A percentile compares a stretch with the other conserved stretches of the same genome.
Evolutionary conservation across 2,329 filamentous ascomycete species (phyloP).

Genomic region (Colletotrichum tabaci): DNA sequence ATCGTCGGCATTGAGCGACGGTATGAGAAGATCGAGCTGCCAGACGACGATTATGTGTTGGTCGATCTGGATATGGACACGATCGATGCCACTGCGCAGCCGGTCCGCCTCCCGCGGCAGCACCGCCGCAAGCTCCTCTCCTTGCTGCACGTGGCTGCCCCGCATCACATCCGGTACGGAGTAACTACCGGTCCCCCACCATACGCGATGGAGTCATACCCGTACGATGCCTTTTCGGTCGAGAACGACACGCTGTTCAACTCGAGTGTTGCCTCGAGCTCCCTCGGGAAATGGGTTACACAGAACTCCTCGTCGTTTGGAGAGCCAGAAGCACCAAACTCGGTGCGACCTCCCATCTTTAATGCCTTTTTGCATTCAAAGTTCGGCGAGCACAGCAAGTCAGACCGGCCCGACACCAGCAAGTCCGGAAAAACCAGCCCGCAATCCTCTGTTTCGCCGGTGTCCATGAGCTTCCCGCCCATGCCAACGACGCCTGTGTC

Average conservation of each 20-base stretch:
- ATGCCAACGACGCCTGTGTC: constrained; percentile 85
- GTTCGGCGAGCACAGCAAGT: constrained; percentile 71
- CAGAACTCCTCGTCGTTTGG: constrained; percentile 93
- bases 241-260: constrained; percentile 88
- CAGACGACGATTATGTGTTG: constrained; percentile 95
- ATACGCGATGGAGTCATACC: constrained; percentile 94
- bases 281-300: constrained; percentile 87
- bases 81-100: constrained; percentile 86
- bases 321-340: constrained; percentile 69
- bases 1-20: constrained; percentile 96
- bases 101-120: constrained; percentile 86
- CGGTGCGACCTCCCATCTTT: constrained; percentile 79
- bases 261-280: constrained; percentile 77
- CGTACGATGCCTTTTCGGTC: constrained; percentile 89
- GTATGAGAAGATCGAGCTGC: constrained; percentile 88
- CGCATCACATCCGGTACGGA: constrained; percentile 88
- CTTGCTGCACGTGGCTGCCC: constrained; percentile 89
- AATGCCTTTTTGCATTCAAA: constrained; percentile 90
- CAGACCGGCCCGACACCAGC: constrained; percentile 85
- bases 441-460: constrained; percentile 79
- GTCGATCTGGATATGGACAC: constrained; percentile 94
- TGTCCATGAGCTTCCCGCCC: constrained; percentile 83
- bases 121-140: constrained; percentile 91
- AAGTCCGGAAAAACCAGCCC: constrained; percentile 75
- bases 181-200: constrained; percentile 90